Conservation (phyloP, 495 filamentous ascomycete species). For the Aspergillus campestris region DNA sequence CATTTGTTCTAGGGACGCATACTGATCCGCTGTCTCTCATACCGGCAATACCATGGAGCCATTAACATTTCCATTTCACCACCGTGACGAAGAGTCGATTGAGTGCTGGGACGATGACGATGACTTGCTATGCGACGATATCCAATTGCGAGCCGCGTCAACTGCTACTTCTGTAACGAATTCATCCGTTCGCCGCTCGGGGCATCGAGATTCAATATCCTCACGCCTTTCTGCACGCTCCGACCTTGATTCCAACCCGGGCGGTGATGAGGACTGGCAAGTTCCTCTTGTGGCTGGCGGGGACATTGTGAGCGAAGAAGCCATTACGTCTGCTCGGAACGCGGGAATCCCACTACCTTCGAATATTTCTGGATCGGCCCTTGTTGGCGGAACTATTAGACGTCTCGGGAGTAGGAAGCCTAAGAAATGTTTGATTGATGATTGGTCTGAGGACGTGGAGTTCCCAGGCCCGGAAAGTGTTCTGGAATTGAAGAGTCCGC, state of each 20-base stretch:
- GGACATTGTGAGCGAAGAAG: conserved; percentile 68
- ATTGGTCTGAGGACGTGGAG: conserved; percentile 89
- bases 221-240: conserved; percentile 72
- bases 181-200: conserved; percentile 41
- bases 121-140: conserved; percentile 63
- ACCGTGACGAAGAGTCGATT: conserved; percentile 48
- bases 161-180: conserved; percentile 47
- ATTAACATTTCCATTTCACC: conserved; percentile 46
- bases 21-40: no score
- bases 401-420: conserved; percentile 74
- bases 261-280: conserved; percentile 76
- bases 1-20: no score
- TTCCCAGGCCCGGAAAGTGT: conserved; percentile 53
- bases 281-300: conserved; percentile 71
- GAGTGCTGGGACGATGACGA: conserved; percentile 90
- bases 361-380: conserved; percentile 86
- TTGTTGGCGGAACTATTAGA: conserved; percentile 92
- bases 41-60: conserved; percentile 41
- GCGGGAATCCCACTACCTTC: conserved; percentile 88
- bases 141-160: conserved; percentile 58
- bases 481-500: conserved; percentile 55
- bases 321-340: conserved; percentile 75
- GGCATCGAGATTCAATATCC: conserved; percentile 65
- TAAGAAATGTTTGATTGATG: conserved; percentile 68
- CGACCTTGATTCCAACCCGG: conserved; percentile 64